phyloP scores from a whole-genome alignment of 257 asterid species.

The Mentha longifolia region DNA sequence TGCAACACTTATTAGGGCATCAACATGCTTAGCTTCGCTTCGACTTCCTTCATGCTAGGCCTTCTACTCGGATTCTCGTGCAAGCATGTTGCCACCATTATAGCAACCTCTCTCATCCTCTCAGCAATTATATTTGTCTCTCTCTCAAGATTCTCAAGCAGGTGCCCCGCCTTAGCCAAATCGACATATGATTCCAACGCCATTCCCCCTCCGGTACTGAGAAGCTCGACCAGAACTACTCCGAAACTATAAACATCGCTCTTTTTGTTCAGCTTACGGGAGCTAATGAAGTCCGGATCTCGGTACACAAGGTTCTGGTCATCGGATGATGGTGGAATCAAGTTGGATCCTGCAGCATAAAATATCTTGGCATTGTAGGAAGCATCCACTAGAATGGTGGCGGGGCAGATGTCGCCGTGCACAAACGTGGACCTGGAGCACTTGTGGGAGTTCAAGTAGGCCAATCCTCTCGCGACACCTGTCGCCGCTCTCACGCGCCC shows the following conservation, averaged over 20 bases:
- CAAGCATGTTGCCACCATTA: constrained; percentile 14
- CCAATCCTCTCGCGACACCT: constrained; percentile 23
- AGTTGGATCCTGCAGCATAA: constrained; percentile 15
- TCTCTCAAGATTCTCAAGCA: not conserved
- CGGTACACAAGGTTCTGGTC: not conserved
- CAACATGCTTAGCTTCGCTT: not conserved
- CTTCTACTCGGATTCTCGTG: not conserved
- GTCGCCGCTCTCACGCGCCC: constrained; percentile 21
- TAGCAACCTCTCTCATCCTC: constrained; percentile 4
- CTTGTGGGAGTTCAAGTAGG: not conserved
- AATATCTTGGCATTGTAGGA: constrained; percentile 13
- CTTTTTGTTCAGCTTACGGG: not conserved
- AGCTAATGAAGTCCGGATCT: not conserved
- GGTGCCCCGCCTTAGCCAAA: not conserved
- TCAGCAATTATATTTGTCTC: not conserved
- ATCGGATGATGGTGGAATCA: too few species aligned
- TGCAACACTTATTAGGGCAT: not conserved
- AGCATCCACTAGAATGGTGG: not conserved
- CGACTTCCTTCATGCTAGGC: constrained; percentile 25
- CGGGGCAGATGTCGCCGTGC: constrained; percentile 11
- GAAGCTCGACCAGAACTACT: constrained; percentile 14
- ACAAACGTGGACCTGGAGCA: not conserved
- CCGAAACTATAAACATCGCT: too few species aligned
- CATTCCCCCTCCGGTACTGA: not conserved
- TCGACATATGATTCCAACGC: not conserved